Evolutionary conservation across 495 filamentous ascomycete genomes (phyloP).

Genomic region (Sordaria brevicollis): DNA sequence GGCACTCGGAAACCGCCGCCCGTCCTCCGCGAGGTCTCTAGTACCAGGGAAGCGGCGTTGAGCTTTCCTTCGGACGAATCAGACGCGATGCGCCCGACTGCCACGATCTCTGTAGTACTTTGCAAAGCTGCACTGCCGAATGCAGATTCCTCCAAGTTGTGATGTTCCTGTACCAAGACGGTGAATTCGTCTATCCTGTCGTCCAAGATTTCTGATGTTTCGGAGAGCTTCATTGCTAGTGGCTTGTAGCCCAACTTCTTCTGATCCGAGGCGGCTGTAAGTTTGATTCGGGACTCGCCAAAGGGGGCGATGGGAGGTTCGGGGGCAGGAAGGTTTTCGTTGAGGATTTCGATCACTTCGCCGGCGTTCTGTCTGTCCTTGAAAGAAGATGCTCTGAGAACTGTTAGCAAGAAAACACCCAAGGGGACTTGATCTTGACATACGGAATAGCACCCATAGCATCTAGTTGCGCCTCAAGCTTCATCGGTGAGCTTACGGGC

Average conservation of each 20-base stretch:
- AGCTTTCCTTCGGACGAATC: slow-evolving; percentile 76
- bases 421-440: background rate
- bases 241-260: slow-evolving; percentile 87
- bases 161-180: slow-evolving; percentile 56
- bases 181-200: slow-evolving; percentile 89
- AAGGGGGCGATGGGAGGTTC: slow-evolving; percentile 64
- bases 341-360: slow-evolving; percentile 70
- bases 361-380: slow-evolving; percentile 65
- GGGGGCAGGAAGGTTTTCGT: slow-evolving; percentile 57
- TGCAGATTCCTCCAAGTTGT: slow-evolving; percentile 65
- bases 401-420: slow-evolving; percentile 1
- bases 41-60: slow-evolving; percentile 69
- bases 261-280: slow-evolving; percentile 71
- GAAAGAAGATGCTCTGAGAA: slow-evolving; percentile 47
- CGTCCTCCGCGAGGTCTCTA: slow-evolving; percentile 79
- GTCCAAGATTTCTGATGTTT: slow-evolving; percentile 84
- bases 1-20: slow-evolving; percentile 75
- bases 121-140: slow-evolving; percentile 82
- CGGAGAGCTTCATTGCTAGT: slow-evolving; percentile 86
- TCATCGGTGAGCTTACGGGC: slow-evolving; percentile 35
- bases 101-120: slow-evolving; percentile 76
- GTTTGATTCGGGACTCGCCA: slow-evolving; percentile 65
- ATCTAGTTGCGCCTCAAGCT: slow-evolving; percentile 29
- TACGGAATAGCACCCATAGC: slow-evolving; percentile 28
- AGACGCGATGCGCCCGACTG: slow-evolving; percentile 81